Base-by-base conservation (phyloP, 73 alveolate species). In the Stentor coeruleus region DNA sequence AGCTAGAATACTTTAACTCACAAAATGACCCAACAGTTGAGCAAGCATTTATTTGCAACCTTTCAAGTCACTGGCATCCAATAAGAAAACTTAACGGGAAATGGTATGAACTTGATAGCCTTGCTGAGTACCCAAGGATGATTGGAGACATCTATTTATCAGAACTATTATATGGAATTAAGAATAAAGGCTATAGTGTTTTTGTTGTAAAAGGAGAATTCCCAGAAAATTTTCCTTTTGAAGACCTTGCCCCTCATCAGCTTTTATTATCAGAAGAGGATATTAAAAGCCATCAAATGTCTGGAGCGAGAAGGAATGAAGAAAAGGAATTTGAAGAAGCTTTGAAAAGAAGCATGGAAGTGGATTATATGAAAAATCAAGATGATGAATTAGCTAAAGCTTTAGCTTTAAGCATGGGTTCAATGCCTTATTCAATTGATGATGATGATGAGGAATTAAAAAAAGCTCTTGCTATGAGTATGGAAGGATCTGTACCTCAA, bases 281-380 rank as follows among this genome's bases (percentile, higher is more conserved):
- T 14, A 40, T 20, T 14, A 20, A 33, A 66, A 66, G 79, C 2
- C n/a, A n/a, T n/a, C n/a, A n/a, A n/a, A n/a, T n/a, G n/a, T n/a
- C n/a, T n/a, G n/a, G n/a, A n/a, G n/a, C n/a, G n/a, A n/a, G n/a
- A n/a, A n/a, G n/a, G n/a, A n/a, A n/a, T n/a, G 66, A 49, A 49
- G 66, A 49, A 49, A 49, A 20, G 28, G 66, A 49, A 11, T 49
- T 49, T 6, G 28, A 49, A 49, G 66, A 49, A 49, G 66, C 66
- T 20, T 49, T 49, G 66, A 49, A 49, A 49, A 49, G 66, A 49
- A 49, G 66, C 66, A 49, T 49, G 66, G 28, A 49, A 49, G 66
- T n/a, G n/a, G n/a, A n/a, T n/a, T n/a, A n/a, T n/a, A 31, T 31
- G 49, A 20, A 20, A 33, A 20, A 66, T 31, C 36, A 20, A 20